These are phyloP conservation scores for Gomphus bonarii DNA, from an alignment of 1,284 basidiomycete genomes.

Conservation along the genomic window DNA sequence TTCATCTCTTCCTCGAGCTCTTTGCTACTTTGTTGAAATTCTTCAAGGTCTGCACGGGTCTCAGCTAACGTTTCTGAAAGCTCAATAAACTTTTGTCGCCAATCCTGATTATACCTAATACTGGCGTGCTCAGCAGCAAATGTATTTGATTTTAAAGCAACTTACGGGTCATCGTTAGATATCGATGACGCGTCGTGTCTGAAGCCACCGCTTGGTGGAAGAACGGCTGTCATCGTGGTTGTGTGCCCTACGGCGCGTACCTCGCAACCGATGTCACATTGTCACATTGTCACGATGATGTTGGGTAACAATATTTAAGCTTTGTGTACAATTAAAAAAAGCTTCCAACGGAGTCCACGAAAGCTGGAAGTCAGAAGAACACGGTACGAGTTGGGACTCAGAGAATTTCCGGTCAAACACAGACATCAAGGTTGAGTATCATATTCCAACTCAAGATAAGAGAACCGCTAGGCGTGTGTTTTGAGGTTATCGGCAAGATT, in stretches of 20 bases:
- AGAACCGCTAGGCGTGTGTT: too few relatives aligned
- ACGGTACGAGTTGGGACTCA: too few relatives aligned
- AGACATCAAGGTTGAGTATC: too few relatives aligned
- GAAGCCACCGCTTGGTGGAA: constrained; percentile 2
- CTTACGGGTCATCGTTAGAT: constrained; percentile 10
- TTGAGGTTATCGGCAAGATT: too few relatives aligned
- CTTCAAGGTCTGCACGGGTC: constrained; percentile 80
- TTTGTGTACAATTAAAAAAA: too few relatives aligned
- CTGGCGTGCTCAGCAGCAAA: not conserved
- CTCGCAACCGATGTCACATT: constrained; percentile 5
- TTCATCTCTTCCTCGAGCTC: constrained; percentile 91
- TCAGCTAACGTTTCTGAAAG: constrained; percentile 78
- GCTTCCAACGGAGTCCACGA: too few relatives aligned
- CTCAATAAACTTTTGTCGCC: constrained; percentile 78
- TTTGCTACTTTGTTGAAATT: constrained; percentile 85
- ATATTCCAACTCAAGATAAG: too few relatives aligned
- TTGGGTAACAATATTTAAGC: too few relatives aligned
- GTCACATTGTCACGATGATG: not conserved
- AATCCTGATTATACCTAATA: constrained; percentile 35
- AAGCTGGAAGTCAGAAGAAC: too few relatives aligned
- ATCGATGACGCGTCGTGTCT: not conserved
- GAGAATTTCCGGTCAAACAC: too few relatives aligned
- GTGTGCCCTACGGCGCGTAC: not conserved
- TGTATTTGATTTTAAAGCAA: not conserved
- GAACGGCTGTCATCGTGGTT: constrained; percentile 9